Base-by-base conservation (phyloP, 2,329 filamentous ascomycete genomes). In the Chaetomium sp. region DNA sequence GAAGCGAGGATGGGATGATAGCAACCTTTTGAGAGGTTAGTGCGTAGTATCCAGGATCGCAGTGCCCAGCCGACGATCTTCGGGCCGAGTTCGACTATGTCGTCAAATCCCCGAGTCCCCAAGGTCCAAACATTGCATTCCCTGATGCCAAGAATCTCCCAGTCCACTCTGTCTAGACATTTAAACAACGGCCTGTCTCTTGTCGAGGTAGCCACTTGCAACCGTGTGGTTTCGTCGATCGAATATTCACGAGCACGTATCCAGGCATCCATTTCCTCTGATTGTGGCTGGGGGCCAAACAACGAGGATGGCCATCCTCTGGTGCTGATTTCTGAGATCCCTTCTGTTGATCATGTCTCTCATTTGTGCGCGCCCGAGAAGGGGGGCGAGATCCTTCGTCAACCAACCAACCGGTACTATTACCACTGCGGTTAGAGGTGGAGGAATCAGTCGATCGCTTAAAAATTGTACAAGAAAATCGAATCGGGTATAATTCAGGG, bases 401-500 rank as follows among this genome's bases (percentile, higher is more conserved):
- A 16, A 38, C 35, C 4, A 4, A 2, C 38, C 27, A 29, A 29
- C 27, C 27, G 27, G 27, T 6, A 29, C 4, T 35, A 35, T 35
- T 12, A 35, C 33, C 33, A 35, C 33, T 3, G 9, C 2, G 33
- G 10, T 35, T 35, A 16, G 38, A 42, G 38, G 13, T 42, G 16
- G 16, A 42, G 4, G n/a, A 42, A 42, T 16, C 16, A 42, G 45
- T 4, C 19, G 45, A 47, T 47, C 13, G 50, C 25, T 25, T 13
- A 31, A 9, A 42, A 35, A 19, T 16, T 25, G 51, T 21, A 55
- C 58, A 25, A 31, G 38, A 57, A 27, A 59, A 10, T 38, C 33
- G 38, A 58, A 50, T 27, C 33, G 38, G 58, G 29, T 58, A 60
- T 53, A 33, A 65, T 65, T 63, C 27, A 54, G 67, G 66, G 67